These are phyloP conservation scores for Durusdinium trenchii DNA, from an alignment of 73 alveolate species.

Conservation along the genomic window DNA sequence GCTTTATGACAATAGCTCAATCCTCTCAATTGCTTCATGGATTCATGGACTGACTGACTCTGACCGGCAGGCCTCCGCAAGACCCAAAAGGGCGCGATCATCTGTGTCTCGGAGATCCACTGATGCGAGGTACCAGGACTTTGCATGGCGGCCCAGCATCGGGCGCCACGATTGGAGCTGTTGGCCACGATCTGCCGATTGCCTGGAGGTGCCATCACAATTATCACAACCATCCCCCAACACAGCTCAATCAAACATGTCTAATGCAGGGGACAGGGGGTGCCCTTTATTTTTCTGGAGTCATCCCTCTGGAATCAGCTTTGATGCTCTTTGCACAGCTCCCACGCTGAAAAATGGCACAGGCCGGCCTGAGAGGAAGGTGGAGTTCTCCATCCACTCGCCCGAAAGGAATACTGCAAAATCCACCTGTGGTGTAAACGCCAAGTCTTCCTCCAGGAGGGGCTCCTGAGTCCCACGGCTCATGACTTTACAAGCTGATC, in stretches of 20 bases:
- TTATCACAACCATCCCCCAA: too few species aligned
- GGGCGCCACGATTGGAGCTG: neutral
- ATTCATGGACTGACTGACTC: neutral
- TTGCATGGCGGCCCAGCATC: slow-evolving; percentile 42
- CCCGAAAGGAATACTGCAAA: slow-evolving; percentile 6
- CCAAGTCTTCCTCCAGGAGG: slow-evolving; percentile 25
- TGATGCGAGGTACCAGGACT: slow-evolving; percentile 26
- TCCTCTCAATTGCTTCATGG: neutral
- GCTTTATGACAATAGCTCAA: neutral
- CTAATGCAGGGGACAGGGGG: too few species aligned
- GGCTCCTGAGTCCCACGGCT: neutral
- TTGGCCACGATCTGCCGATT: neutral
- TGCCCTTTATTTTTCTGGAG: too few species aligned
- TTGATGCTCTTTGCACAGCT: neutral
- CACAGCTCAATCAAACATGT: too few species aligned
- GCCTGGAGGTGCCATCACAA: neutral
- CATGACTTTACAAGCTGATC: too few species aligned
- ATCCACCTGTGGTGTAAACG: slow-evolving; percentile 16
- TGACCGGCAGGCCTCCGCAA: neutral
- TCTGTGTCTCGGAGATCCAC: slow-evolving; percentile 65
- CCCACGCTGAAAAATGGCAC: neutral
- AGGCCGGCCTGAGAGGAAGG: slow-evolving; percentile 14
- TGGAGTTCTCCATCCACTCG: slow-evolving; percentile 32
- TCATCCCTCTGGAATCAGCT: neutral
- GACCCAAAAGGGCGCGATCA: slow-evolving; percentile 29